phyloP scores from a whole-genome alignment of 345 rosid genomes.

The Syzygium jambos region DNA sequence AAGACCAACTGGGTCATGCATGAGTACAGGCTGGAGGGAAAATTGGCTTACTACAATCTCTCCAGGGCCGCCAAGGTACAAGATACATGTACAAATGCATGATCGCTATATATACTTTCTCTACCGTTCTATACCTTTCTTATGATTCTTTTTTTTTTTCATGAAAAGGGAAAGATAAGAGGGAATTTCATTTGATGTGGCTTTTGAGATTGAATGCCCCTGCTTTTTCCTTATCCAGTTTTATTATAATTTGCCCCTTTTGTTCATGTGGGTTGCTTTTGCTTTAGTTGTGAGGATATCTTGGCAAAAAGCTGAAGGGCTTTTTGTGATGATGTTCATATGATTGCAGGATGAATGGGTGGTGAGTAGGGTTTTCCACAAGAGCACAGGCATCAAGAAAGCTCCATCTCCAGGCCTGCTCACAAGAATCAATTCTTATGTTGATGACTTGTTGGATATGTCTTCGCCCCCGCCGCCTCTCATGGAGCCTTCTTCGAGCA shows the following conservation, averaged over 20 bases:
- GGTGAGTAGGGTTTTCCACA: slow-evolving; percentile 90
- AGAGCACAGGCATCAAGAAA: slow-evolving; percentile 46
- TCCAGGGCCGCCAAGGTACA: slow-evolving; percentile 63
- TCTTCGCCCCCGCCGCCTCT: slow-evolving; percentile 49
- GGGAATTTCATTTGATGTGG: neutral
- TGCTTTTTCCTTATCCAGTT: neutral
- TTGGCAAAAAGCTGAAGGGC: neutral
- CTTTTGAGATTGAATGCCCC: neutral
- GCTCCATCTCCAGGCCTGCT: slow-evolving; percentile 4
- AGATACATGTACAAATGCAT: neutral
- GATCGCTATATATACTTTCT: neutral
- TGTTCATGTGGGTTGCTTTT: neutral
- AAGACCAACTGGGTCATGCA: slow-evolving; percentile 97
- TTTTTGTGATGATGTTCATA: neutral
- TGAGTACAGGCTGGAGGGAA: slow-evolving; percentile 87
- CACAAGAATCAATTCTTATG: slow-evolving; percentile 28
- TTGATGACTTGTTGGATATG: slow-evolving; percentile 32
- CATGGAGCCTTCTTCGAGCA: slow-evolving; percentile 18
- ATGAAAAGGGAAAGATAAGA: neutral
- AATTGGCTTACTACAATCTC: slow-evolving; percentile 58
- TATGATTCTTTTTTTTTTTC: neutral
- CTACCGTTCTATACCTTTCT: neutral
- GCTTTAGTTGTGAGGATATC: neutral
- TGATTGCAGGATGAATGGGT: slow-evolving; percentile 92
- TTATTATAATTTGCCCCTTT: neutral